Evolutionary conservation across 345 rosid species (phyloP).

Genomic region (Pseudoturritis turrita): DNA sequence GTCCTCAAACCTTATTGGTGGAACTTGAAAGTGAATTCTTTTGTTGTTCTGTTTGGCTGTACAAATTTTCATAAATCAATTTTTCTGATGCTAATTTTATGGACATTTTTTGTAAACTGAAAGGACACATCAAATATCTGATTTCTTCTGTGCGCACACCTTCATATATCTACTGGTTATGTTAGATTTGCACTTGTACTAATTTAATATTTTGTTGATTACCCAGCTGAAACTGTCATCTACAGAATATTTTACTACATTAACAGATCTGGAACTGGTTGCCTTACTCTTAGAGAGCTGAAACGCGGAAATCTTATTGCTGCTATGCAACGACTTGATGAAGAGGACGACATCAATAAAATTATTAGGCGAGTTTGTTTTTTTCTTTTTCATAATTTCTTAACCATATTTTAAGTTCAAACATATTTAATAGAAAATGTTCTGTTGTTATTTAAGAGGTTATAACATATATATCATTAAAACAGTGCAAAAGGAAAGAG

Average conservation of each 20-base stretch:
- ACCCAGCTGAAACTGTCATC: conserved; percentile 91
- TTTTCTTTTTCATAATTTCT: neutral
- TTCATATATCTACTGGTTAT: neutral
- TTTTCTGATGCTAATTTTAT: no score
- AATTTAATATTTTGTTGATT: conserved; percentile 19
- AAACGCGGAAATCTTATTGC: conserved; percentile 80
- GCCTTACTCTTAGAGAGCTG: conserved; percentile 79
- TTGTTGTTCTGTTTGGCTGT: neutral
- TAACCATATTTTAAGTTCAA: neutral
- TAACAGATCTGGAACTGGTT: conserved; percentile 84
- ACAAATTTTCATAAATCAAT: no score
- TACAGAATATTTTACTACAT: conserved; percentile 88
- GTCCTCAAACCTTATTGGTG: neutral
- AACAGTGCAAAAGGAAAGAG: neutral
- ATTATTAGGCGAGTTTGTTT: conserved; percentile 59
- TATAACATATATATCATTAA: neutral
- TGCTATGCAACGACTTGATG: conserved; percentile 85
- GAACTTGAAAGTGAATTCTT: neutral
- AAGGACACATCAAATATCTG: neutral
- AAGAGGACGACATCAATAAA: conserved; percentile 89
- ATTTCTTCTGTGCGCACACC: neutral
- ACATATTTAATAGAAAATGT: neutral
- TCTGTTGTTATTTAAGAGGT: neutral
- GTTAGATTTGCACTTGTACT: conserved; percentile 8
- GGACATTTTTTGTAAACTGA: no score